A percentile compares a stretch with the other conserved stretches of the same genome.
These are phyloP conservation scores for Daldinia loculata DNA, from an alignment of 495 filamentous ascomycete species.

Conservation along the genomic window DNA sequence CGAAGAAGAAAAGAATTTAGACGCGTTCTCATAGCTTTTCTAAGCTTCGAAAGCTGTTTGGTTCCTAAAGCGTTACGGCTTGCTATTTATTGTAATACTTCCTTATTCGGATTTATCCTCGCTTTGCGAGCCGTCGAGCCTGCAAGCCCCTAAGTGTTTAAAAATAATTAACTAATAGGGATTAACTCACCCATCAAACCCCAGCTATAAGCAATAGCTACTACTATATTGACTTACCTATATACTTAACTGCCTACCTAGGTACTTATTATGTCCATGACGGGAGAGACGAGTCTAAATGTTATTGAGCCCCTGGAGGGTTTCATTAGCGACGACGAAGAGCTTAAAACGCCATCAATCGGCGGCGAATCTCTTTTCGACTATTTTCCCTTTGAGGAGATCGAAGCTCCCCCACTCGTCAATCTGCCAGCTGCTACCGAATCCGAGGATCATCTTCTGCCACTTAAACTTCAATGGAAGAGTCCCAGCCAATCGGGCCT, in stretches of 20 bases:
- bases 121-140: not conserved
- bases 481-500: not conserved
- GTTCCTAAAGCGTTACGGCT: not conserved
- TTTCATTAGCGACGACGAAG: constrained; percentile 21
- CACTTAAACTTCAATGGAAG: not conserved
- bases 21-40: not conserved
- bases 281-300: not conserved
- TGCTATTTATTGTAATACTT: not conserved
- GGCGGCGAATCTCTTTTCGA: constrained; percentile 24
- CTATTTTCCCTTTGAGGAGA: constrained; percentile 21
- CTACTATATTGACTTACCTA: not conserved
- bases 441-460: not conserved
- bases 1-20: not conserved
- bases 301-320: constrained; percentile 3
- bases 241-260: not conserved
- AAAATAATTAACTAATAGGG: not conserved
- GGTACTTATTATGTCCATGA: not conserved
- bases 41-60: not conserved
- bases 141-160: not conserved
- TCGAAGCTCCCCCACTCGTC: not conserved
- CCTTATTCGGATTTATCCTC: not conserved
- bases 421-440: not conserved
- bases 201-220: not conserved
- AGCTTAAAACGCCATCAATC: constrained; percentile 3
- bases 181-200: not conserved